Base-by-base conservation (phyloP, 2,329 filamentous ascomycete species). In the Colletotrichum sp. region DNA sequence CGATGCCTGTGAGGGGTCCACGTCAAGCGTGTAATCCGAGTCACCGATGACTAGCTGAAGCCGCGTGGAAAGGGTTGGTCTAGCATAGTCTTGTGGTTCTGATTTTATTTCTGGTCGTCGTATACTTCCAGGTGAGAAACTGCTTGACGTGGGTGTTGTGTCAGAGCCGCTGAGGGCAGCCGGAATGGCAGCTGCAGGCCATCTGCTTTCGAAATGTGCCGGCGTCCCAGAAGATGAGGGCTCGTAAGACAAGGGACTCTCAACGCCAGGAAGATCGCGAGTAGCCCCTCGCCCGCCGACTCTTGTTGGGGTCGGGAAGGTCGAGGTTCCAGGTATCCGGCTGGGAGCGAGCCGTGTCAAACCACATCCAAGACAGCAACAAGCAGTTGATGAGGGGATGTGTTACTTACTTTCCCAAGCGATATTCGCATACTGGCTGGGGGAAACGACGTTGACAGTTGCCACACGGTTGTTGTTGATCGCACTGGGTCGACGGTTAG, bases 391-490 rank as follows among this genome's bases (percentile, higher is more conserved):
- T 21, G 24, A 32, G 16, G 24, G n/a, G 34, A 55, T 21, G 24
- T 15, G 10, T 24, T 8, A 78, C 78, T 77, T 71, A 83, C 82
- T 78, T 81, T 36, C 68, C 76, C 16, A 76, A 73, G 18, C 79
- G 84, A 77, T 91, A 91, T 77, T 89, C 85, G 80, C 89, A 91
- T 8, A 82, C 78, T 1, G 89, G 89, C 68, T 86, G 87, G 1
- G 89, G 89, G 76, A 89, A 91, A 34, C 89, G 85, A 48, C 89
- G 86, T 28, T 85, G 82, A 77, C 89, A 91, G 78, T 91, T 90
- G 58, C 86, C 86, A 81, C 89, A 91, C 16, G 89, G 89, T 34
- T 89, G 88, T 30, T 87, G 86, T 78, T 90, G 88, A 78, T 90
- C 89, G 79, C 89, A 91, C 89, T 91, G 76, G 28, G 43, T 48